Evolutionary conservation across 2,329 filamentous ascomycete species (phyloP).

Genomic region (Lecanicillium sp.): DNA sequence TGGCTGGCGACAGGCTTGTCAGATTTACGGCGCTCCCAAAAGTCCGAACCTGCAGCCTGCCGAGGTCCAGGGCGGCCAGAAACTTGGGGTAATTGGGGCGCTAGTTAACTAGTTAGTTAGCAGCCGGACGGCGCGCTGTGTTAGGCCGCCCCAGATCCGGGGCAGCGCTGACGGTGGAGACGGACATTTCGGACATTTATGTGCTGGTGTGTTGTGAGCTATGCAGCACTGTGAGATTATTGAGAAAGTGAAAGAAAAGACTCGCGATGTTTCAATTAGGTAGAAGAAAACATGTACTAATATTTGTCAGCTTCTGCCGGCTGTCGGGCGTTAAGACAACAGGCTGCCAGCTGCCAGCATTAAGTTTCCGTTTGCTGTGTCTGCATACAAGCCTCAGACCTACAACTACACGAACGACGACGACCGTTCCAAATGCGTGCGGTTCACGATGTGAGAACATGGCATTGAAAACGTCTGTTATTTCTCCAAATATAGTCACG

Average conservation of each 20-base stretch:
- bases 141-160: neutral
- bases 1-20: neutral
- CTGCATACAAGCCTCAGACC: no score
- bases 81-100: slow-evolving; percentile 13
- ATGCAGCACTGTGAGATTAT: neutral
- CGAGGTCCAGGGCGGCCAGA: slow-evolving; percentile 1
- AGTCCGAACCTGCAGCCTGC: slow-evolving; percentile 7
- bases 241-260: neutral
- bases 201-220: neutral
- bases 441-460: no score
- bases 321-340: no score
- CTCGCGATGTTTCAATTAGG: no score
- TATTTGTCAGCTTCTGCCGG: no score
- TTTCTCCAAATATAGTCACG: no score
- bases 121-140: neutral
- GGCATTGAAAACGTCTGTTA: no score
- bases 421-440: no score
- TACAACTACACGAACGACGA: no score
- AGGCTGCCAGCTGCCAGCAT: no score
- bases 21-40: neutral
- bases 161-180: neutral
- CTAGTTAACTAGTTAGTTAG: neutral
- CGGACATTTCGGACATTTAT: slow-evolving; percentile 12
- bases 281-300: no score
- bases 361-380: no score